Conservation (phyloP, 129 eudicot species). For the Helichrysum umbraculigerum region DNA sequence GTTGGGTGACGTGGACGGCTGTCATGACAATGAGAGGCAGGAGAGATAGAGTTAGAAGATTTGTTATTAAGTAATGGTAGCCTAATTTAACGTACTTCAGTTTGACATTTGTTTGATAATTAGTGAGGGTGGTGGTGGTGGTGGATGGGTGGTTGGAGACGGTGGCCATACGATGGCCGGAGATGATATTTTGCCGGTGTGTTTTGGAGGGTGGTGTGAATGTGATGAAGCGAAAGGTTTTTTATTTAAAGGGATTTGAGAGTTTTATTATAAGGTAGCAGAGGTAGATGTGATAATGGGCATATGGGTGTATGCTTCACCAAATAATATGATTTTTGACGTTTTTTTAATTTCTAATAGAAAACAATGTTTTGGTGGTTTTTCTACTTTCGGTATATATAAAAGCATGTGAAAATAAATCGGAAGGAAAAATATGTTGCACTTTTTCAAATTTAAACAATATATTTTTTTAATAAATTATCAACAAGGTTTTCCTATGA, state of each 20-base stretch:
- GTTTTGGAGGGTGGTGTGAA: background rate
- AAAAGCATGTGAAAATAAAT: background rate
- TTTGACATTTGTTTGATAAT: conserved; percentile 17
- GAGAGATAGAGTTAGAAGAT: conserved; percentile 25
- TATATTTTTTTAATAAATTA: too few species aligned
- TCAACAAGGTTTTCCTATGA: too few species aligned
- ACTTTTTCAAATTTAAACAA: too few species aligned
- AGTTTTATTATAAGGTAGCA: background rate
- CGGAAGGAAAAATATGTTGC: background rate
- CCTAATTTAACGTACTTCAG: conserved; percentile 31
- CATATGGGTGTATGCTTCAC: background rate
- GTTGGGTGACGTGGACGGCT: conserved; percentile 17
- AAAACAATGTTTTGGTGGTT: background rate
- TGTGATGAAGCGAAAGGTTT: background rate
- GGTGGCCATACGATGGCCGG: conserved; percentile 33
- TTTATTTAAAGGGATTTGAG: background rate
- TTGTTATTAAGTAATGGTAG: conserved; percentile 33
- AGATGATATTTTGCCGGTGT: background rate
- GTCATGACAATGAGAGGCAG: conserved; percentile 27
- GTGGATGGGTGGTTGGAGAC: conserved; percentile 3
- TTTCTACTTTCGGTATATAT: background rate
- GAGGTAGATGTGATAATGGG: conserved; percentile 12
- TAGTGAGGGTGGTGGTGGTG: conserved; percentile 3
- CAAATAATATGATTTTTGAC: conserved; percentile 9
- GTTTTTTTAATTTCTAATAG: background rate